Evolutionary conservation across 805 yeast species (phyloP).

Genomic region (Grigorovia transvaalensis): DNA sequence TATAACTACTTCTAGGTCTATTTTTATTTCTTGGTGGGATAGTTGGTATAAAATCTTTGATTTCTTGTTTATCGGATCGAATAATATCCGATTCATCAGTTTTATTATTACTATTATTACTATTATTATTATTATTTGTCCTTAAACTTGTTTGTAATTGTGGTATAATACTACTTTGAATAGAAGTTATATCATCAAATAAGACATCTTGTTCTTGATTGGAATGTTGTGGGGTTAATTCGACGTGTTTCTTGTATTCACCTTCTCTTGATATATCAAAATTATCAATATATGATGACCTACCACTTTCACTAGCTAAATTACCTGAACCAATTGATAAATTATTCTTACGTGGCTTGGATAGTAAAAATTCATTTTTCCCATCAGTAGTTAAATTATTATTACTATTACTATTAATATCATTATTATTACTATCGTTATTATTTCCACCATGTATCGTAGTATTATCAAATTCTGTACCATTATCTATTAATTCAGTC

Average conservation of each 20-base stretch:
- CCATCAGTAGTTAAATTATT: neutral
- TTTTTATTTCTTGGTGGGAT: conserved; percentile 27
- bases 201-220: neutral
- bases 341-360: conserved; percentile 1
- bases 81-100: conserved; percentile 2
- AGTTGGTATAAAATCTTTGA: conserved; percentile 19
- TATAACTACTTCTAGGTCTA: conserved; percentile 23
- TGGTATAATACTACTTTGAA: conserved; percentile 21
- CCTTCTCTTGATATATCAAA: neutral
- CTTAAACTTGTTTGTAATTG: conserved; percentile 14
- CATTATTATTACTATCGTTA: too few relatives aligned
- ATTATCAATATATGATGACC: conserved; percentile 1
- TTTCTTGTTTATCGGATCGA: conserved; percentile 16
- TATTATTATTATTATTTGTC: conserved; percentile 7
- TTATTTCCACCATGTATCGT: neutral
- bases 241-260: neutral
- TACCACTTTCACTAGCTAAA: conserved; percentile 11
- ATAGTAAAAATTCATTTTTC: conserved; percentile 10
- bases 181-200: conserved; percentile 12
- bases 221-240: neutral
- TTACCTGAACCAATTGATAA: conserved; percentile 15
- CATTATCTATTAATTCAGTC: neutral
- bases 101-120: conserved; percentile 17
- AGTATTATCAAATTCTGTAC: neutral
- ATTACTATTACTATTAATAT: neutral